A percentile compares a stretch with the other conserved stretches of the same genome.
Evolutionary conservation across 805 yeast genomes (phyloP).

Genomic region (Grigorovia jiainica): DNA sequence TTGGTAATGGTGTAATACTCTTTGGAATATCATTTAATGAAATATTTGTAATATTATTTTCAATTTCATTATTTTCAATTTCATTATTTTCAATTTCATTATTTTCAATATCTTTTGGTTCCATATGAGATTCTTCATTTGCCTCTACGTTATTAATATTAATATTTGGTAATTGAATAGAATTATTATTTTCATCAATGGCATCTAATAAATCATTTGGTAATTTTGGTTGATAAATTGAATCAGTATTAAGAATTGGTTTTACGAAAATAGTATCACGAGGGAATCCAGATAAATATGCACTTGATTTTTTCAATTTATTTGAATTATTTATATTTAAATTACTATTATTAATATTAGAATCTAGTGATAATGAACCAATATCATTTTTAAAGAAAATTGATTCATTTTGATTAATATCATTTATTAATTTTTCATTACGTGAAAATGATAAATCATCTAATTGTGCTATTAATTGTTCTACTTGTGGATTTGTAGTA

Average conservation of each 20-base stretch:
- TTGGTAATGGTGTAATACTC: neutral
- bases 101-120: too few species aligned
- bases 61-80: neutral
- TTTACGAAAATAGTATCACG: neutral
- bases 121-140: too few species aligned
- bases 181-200: neutral
- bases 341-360: neutral
- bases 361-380: neutral
- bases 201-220: neutral
- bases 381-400: neutral
- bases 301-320: slow-evolving; percentile 26
- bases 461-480: slow-evolving; percentile 24
- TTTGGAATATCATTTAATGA: neutral
- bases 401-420: neutral
- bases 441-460: slow-evolving; percentile 22
- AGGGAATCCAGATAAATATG: slow-evolving; percentile 25
- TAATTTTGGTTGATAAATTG: slow-evolving; percentile 1
- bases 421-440: slow-evolving; percentile 9
- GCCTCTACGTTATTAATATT: neutral
- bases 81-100: neutral
- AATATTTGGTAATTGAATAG: neutral
- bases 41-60: neutral
- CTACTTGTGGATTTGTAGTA: slow-evolving; percentile 21
- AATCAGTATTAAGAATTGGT: slow-evolving; percentile 3
- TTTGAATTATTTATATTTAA: neutral